Evolutionary conservation across 139 green algal species (phyloP).

Genomic region (Coelastrella sp.): DNA sequence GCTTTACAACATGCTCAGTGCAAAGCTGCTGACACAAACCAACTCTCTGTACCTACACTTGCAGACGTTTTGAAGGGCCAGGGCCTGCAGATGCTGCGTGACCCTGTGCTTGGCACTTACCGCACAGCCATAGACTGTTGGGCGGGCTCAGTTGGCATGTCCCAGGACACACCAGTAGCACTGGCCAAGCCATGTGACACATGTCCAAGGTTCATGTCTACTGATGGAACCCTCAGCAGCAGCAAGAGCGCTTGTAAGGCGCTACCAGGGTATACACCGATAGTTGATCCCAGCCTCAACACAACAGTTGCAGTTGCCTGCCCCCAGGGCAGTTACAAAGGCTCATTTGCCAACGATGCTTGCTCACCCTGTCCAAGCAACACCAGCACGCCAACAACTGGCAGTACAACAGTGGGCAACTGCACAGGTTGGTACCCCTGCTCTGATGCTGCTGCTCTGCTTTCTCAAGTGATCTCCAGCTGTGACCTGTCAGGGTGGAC

Average conservation of each 20-base stretch:
- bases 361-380: neutral
- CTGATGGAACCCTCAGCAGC: neutral
- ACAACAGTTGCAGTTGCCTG: neutral
- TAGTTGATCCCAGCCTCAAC: neutral
- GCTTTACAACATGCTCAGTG: neutral
- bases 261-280: neutral
- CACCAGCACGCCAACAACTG: neutral
- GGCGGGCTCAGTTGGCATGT: conserved; percentile 10
- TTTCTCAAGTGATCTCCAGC: too few relatives aligned
- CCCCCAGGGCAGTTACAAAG: neutral
- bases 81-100: conserved; percentile 10
- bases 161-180: neutral
- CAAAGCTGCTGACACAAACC: neutral
- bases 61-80: conserved; percentile 32
- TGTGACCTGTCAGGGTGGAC: too few relatives aligned
- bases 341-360: neutral
- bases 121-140: conserved; percentile 15
- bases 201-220: conserved; percentile 16
- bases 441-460: too few relatives aligned
- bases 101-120: neutral
- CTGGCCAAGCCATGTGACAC: conserved; percentile 22
- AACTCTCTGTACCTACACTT: too few relatives aligned
- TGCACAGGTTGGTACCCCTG: neutral
- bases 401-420: neutral
- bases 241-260: conserved; percentile 16